Conservation (phyloP, 345 rosid genomes). For the Gossypium bickii region DNA sequence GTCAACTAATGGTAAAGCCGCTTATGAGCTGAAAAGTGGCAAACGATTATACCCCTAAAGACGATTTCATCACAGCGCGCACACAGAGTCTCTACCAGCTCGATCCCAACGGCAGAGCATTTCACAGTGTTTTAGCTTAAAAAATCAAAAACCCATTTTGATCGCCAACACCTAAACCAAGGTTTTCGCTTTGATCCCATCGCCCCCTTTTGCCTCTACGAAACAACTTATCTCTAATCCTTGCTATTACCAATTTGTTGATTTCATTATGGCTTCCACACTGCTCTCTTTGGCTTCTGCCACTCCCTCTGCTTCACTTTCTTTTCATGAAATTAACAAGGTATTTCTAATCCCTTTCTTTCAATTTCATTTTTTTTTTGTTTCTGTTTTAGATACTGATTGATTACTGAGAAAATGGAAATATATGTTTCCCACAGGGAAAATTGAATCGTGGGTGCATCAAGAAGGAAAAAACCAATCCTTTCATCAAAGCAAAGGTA, state of each 20-base stretch:
- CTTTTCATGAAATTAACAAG: slow-evolving; percentile 53
- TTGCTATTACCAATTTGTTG: neutral
- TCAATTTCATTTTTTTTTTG: neutral
- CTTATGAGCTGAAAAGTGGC: slow-evolving; percentile 4
- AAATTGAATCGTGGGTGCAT: slow-evolving; percentile 51
- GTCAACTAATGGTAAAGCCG: neutral
- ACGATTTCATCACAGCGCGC: neutral
- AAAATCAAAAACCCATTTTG: neutral
- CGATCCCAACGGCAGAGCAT: neutral
- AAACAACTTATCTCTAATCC: neutral
- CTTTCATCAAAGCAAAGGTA: slow-evolving; percentile 57
- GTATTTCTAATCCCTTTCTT: slow-evolving; percentile 26
- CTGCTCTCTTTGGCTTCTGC: slow-evolving; percentile 54
- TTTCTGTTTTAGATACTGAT: slow-evolving; percentile 3
- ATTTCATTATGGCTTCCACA: slow-evolving; percentile 55
- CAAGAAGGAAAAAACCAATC: slow-evolving; percentile 28
- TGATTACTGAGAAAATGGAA: slow-evolving; percentile 1
- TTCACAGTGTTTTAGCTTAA: neutral
- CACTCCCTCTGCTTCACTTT: slow-evolving; percentile 40
- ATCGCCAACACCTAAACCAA: too few relatives aligned
- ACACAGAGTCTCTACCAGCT: neutral
- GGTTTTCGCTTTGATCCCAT: neutral
- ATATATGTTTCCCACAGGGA: slow-evolving; percentile 35
- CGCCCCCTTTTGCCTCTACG: neutral
- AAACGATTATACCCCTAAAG: neutral